These are phyloP conservation scores for Mucor racemosus DNA, from an alignment of 371 early-diverging fungal species.

Conservation along the genomic window DNA sequence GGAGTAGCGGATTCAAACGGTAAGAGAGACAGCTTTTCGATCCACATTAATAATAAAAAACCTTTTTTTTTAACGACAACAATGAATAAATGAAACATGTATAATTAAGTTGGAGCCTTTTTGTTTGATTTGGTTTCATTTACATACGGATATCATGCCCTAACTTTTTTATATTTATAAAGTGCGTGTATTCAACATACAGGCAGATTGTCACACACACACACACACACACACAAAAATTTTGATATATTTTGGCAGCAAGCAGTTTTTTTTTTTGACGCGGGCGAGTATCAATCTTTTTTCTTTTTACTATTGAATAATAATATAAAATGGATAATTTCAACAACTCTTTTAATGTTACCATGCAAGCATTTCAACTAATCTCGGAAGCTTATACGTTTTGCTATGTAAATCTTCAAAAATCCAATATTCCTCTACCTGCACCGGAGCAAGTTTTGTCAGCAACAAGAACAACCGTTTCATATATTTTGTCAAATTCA, in stretches of 20 bases:
- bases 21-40: neutral
- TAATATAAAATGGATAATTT: slow-evolving; percentile 14
- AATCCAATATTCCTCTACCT: slow-evolving; percentile 26
- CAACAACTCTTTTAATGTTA: slow-evolving; percentile 15
- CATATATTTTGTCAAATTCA: slow-evolving; percentile 19
- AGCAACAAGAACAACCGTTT: neutral
- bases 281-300: neutral
- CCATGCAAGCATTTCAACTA: slow-evolving; percentile 20
- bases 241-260: neutral
- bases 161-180: neutral
- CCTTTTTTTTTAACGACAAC: neutral
- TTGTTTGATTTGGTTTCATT: neutral
- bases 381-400: slow-evolving; percentile 13
- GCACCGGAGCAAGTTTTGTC: slow-evolving; percentile 20
- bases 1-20: neutral
- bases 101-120: neutral
- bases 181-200: neutral
- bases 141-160: neutral
- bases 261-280: neutral
- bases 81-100: neutral
- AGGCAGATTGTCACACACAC: neutral
- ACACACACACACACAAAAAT: neutral
- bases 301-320: neutral
- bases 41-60: no score
- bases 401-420: slow-evolving; percentile 18